A percentile compares a stretch with the other conserved stretches of the same genome.
Evolutionary conservation across 768 basidiomycete species (phyloP).

Genomic region (Mycena kentingensis): DNA sequence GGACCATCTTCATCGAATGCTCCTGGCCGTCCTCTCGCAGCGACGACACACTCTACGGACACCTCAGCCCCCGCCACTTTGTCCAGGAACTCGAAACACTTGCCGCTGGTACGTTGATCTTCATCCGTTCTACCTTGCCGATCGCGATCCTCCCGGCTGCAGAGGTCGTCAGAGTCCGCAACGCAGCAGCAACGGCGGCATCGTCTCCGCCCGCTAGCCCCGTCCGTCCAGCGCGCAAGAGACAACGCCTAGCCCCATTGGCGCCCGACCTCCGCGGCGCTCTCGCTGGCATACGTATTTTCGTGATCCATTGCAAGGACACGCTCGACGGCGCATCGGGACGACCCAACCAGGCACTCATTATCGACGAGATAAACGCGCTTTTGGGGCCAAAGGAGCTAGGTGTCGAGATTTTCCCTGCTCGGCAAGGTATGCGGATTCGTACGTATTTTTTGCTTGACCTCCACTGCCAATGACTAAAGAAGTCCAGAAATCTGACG

Average conservation of each 20-base stretch:
- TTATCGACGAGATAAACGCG: conserved; percentile 69
- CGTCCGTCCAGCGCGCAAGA: conserved; percentile 39
- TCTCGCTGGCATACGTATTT: conserved; percentile 66
- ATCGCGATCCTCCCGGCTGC: background rate
- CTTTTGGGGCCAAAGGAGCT: conserved; percentile 63
- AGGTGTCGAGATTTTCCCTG: conserved; percentile 70
- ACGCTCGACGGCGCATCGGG: conserved; percentile 50
- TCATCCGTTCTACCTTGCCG: background rate
- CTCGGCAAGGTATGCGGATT: conserved; percentile 80
- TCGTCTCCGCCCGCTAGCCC: too few species aligned
- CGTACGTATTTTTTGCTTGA: conserved; percentile 48
- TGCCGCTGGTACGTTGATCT: conserved; percentile 38
- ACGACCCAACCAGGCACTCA: conserved; percentile 61
- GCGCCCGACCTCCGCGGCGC: conserved; percentile 51
- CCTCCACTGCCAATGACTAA: background rate
- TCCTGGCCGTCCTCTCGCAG: conserved; percentile 79
- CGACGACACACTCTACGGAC: conserved; percentile 75
- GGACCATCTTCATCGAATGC: conserved; percentile 93
- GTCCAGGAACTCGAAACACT: conserved; percentile 71
- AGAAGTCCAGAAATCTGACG: conserved; percentile 38
- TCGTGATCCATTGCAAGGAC: conserved; percentile 88
- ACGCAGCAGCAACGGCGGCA: conserved; percentile 26
- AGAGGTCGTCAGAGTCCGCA: conserved; percentile 58
- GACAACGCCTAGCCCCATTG: conserved; percentile 36
- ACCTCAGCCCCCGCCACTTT: conserved; percentile 81